Base-by-base conservation (phyloP, 2,329 filamentous ascomycete genomes). In the Coniochaeta hoffmannii region DNA sequence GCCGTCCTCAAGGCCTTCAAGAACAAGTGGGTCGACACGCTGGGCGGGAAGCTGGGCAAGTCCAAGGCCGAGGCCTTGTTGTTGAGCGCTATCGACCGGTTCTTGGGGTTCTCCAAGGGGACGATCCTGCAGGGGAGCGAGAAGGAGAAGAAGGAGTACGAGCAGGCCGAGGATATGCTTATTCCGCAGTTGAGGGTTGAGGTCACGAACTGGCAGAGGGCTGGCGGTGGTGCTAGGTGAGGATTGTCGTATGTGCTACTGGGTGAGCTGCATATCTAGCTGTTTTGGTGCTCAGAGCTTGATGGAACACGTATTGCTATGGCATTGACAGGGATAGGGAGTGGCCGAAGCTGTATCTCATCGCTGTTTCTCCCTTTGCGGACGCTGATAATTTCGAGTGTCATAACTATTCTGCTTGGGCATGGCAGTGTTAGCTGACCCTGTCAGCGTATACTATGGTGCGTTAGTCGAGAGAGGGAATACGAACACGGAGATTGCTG, bases 1-100 rank as follows among this genome's bases (percentile, higher is more conserved):
- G 61, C 67, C 11, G 68, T 70, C 12, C 67, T 80, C 14, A 65
- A 70, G 19, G 69, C 68, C 6, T 78, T 79, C 68, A 79, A 79
- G 58, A 67, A 68, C 12, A 70, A 71, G n/a, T 76, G 74, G 55
- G 65, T 73, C 55, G 71, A 72, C 53, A 71, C 74, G 1, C 68
- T 80, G 46, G 69, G 69, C 41, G 65, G 61, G 0, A 72, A 70
- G 41, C 64, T 72, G 53, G 75, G 75, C 22, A 68, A 70, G 54
- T 66, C 67, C 26, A 71, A 71, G 57, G 73, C 76, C 12, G 76
- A 80, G 60, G 71, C 71, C 11, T 67, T 80, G 32, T 68, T 78
- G 0, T 63, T 80, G 31, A 79, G 76, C 2, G 76, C 77, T 12
- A 76, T 80, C 50, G 74, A 80, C 58, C 76, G 76, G 22, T 75